Base-by-base conservation (phyloP, 1,139 yeast species). In the Blastobotrys aristatus region DNA sequence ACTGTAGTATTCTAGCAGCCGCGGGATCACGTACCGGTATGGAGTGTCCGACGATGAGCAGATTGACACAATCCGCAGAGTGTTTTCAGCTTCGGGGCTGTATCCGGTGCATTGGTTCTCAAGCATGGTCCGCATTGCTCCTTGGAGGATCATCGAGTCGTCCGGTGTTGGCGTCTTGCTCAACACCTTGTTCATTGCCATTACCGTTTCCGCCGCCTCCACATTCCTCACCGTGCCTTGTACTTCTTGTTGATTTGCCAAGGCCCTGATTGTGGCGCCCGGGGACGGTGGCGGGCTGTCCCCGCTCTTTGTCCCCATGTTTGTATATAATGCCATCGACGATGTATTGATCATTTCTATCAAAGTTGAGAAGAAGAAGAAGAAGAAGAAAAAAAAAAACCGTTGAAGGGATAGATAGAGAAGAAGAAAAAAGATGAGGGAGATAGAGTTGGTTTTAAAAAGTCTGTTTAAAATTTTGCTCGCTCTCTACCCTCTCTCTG, bases 31-130 rank as follows among this genome's bases (percentile, higher is more conserved):
- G 6, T 40, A 45, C 35, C 47, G 37, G 45, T 53, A 49, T 10
- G 57, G 54, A 11, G 52, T 48, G 13, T 53, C 54, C 7, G 54
- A 44, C 6, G 56, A 52, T 1, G 58, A 49, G 44, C 56, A 53
- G 20, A 53, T 50, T 11, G 57, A 53, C 14, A 52, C 50, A 16
- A 55, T 48, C 33, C 50, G 47, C 29, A 55, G 40, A n/a, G 49
- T 50, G n/a, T 50, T 45, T 21, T 51, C 53, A 1, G n/a, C 10
- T 5, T 22, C 33, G 6, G 51, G 52, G 35, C 40, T 46, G 33
- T 34, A 46, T 17, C 46, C 21, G 8, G 43, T 16, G 40, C 45
- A 43, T 20, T 16, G 31, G 20, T 43, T 44, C 27, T 27, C 7
- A n/a, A 46, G 16, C 40, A 50, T 13, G 18, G 26, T 36, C 22